Evolutionary conservation across 2,329 filamentous ascomycete species (phyloP).

Genomic region (Ascochyta lentis): DNA sequence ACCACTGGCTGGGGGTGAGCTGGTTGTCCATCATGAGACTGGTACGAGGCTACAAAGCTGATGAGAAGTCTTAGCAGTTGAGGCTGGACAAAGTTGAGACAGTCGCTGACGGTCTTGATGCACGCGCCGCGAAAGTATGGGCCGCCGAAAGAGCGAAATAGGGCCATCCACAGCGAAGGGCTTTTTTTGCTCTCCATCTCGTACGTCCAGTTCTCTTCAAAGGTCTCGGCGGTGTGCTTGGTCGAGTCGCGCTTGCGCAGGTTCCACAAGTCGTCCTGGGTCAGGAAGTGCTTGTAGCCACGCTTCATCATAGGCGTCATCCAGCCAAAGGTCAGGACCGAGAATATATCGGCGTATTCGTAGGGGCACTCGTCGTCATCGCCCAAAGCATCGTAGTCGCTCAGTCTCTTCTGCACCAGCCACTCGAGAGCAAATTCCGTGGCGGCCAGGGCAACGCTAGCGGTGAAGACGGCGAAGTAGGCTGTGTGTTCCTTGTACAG

Average conservation of each 20-base stretch:
- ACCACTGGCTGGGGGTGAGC: slow-evolving; percentile 76
- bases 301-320: slow-evolving; percentile 98
- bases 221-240: slow-evolving; percentile 70
- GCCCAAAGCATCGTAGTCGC: slow-evolving; percentile 71
- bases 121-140: slow-evolving; percentile 82
- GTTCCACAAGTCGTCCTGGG: slow-evolving; percentile 95
- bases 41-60: slow-evolving; percentile 80
- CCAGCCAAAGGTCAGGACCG: slow-evolving; percentile 92
- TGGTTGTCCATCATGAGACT: slow-evolving; percentile 26
- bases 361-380: slow-evolving; percentile 76
- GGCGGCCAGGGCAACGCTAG: slow-evolving; percentile 72
- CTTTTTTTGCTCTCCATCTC: slow-evolving; percentile 75
- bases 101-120: slow-evolving; percentile 89
- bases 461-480: slow-evolving; percentile 79
- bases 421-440: slow-evolving; percentile 82
- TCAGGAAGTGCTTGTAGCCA: slow-evolving; percentile 89
- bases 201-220: slow-evolving; percentile 77
- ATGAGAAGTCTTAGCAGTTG: slow-evolving; percentile 88
- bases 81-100: slow-evolving; percentile 86
- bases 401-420: slow-evolving; percentile 80
- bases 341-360: slow-evolving; percentile 94
- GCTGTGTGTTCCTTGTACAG: slow-evolving; percentile 69
- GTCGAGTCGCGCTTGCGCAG: slow-evolving; percentile 82
- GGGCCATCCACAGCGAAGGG: slow-evolving; percentile 85
- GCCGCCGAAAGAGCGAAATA: slow-evolving; percentile 83